Conservation (phyloP, 139 green algal genomes). For the Medakamo hakoo region DNA sequence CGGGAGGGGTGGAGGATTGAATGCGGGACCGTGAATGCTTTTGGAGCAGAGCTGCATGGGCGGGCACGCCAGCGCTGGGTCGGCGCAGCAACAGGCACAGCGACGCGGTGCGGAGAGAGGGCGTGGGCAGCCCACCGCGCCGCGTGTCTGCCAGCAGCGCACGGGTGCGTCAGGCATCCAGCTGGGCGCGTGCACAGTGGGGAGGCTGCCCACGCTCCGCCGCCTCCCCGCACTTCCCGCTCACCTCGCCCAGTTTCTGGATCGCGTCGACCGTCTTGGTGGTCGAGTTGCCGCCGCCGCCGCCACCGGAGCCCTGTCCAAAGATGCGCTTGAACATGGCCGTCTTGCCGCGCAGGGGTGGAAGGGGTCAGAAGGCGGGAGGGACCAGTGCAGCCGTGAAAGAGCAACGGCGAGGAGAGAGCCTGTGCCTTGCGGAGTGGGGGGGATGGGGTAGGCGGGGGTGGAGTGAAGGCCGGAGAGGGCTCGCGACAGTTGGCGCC, state of each 20-base stretch:
- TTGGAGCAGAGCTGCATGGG: background rate
- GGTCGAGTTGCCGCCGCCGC: conserved; percentile 1
- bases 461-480: too few relatives aligned
- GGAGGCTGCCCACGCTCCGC: too few relatives aligned
- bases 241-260: conserved; percentile 32
- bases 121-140: background rate
- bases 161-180: background rate
- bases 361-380: background rate
- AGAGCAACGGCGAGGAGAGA: too few relatives aligned
- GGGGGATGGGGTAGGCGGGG: too few relatives aligned
- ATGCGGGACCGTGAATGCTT: background rate
- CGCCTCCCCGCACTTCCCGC: background rate
- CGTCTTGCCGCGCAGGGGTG: background rate
- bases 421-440: too few relatives aligned
- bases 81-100: background rate
- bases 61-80: background rate
- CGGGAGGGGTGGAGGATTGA: background rate
- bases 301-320: background rate
- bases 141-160: background rate
- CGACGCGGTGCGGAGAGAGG: background rate
- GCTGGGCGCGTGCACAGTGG: too few relatives aligned
- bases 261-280: conserved; percentile 26
- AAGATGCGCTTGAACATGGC: background rate
- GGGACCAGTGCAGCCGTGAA: too few relatives aligned
- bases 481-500: too few relatives aligned